Evolutionary conservation across 805 yeast species (phyloP).

Genomic region (Metschnikowia baotianmanensis): DNA sequence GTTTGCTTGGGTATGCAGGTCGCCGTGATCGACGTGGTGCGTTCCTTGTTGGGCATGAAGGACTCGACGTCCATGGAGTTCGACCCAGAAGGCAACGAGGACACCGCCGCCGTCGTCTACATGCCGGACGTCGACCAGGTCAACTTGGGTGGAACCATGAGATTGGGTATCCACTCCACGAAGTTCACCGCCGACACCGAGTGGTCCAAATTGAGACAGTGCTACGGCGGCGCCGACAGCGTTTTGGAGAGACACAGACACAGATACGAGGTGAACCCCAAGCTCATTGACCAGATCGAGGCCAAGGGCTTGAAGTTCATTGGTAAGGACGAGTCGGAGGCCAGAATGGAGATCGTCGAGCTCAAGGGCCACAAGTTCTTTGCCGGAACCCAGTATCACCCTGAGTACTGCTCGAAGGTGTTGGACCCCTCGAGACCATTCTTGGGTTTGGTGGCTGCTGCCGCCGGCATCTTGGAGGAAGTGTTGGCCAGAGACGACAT

Average conservation of each 20-base stretch:
- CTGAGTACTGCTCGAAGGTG: slow-evolving; percentile 95
- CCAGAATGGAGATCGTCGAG: slow-evolving; percentile 94
- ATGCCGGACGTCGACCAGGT: slow-evolving; percentile 98
- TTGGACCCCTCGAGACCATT: slow-evolving; percentile 96
- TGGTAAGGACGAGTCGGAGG: slow-evolving; percentile 87
- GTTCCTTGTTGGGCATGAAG: slow-evolving; percentile 68
- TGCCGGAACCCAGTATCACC: slow-evolving; percentile 97
- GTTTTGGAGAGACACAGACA: slow-evolving; percentile 97
- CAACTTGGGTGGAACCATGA: slow-evolving; percentile 98
- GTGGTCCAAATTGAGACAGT: slow-evolving; percentile 66
- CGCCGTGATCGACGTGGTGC: slow-evolving; percentile 90
- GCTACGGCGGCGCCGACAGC: slow-evolving; percentile 68
- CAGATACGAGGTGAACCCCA: slow-evolving; percentile 95
- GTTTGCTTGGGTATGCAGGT: slow-evolving; percentile 97
- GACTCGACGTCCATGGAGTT: slow-evolving; percentile 84
- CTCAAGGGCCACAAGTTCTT: slow-evolving; percentile 82
- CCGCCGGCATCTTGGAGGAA: slow-evolving; percentile 76
- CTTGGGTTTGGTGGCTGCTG: slow-evolving; percentile 93
- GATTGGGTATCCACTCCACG: slow-evolving; percentile 92
- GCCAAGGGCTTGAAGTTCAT: slow-evolving; percentile 79
- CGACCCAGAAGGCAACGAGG: slow-evolving; percentile 57
- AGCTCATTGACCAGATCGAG: slow-evolving; percentile 68
- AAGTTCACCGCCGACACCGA: slow-evolving; percentile 67
- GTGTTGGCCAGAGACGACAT: slow-evolving; percentile 49
- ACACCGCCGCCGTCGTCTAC: slow-evolving; percentile 77